Percentiles rank a stretch among this genome's conserved stretches.
These are phyloP conservation scores for Kwoniella shandongensis DNA, from an alignment of 768 basidiomycete genomes.

Conservation along the genomic window DNA sequence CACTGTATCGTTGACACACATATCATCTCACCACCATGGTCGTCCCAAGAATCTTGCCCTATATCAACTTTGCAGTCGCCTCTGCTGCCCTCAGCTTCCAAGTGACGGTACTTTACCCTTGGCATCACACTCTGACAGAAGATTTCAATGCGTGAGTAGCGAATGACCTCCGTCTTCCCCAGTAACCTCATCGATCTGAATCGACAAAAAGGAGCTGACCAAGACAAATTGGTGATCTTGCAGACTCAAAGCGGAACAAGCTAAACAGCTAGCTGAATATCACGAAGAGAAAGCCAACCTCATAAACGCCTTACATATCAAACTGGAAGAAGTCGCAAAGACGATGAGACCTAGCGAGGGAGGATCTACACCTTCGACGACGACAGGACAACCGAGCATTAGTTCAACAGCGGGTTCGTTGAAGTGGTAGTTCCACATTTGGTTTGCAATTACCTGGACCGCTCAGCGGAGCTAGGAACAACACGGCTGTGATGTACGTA, in stretches of 20 bases:
- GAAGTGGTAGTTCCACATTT: no score
- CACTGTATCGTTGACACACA: no score
- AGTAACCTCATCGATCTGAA: no score
- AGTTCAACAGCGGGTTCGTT: no score
- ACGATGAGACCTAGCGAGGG: background rate
- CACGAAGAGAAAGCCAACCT: slow-evolving; percentile 15
- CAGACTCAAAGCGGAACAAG: slow-evolving; percentile 22
- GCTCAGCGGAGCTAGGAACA: no score
- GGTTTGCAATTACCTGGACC: no score
- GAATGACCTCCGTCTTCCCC: background rate
- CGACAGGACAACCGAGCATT: no score
- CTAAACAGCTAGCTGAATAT: slow-evolving; percentile 18
- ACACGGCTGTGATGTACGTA: no score
- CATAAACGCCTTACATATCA: slow-evolving; percentile 13
- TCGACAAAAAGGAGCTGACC: no score
- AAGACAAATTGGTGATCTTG: no score
- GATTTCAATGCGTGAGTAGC: slow-evolving; percentile 14
- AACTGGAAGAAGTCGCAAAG: slow-evolving; percentile 16
- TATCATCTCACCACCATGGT: background rate
- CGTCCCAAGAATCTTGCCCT: slow-evolving; percentile 20
- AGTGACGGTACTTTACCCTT: slow-evolving; percentile 12
- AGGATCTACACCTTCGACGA: no score
- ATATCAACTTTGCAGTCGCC: slow-evolving; percentile 21
- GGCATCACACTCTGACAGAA: slow-evolving; percentile 16
- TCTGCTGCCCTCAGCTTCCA: slow-evolving; percentile 10